A percentile compares a stretch with the other conserved stretches of the same genome.
These are phyloP conservation scores for Aspergillus heteromorphus DNA, from an alignment of 495 filamentous ascomycete species.

Conservation along the genomic window DNA sequence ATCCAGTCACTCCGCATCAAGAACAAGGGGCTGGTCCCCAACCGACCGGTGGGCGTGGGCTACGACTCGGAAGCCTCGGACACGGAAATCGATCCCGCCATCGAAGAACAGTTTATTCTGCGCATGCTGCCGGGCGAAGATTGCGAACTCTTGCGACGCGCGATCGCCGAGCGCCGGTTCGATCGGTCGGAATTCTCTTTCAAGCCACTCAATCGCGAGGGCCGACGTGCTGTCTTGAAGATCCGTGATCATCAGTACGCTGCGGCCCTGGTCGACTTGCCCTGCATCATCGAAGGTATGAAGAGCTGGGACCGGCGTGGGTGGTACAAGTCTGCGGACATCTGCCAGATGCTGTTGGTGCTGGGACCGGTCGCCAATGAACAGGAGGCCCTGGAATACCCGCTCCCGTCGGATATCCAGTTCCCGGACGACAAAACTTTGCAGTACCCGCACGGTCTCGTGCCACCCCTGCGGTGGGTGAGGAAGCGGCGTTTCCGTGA, in stretches of 20 bases:
- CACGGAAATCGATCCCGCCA: slow-evolving; percentile 75
- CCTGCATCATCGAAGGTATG: slow-evolving; percentile 88
- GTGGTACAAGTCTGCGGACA: slow-evolving; percentile 90
- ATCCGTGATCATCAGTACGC: slow-evolving; percentile 71
- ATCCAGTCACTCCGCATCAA: slow-evolving; percentile 50
- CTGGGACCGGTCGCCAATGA: slow-evolving; percentile 66
- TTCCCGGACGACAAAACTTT: slow-evolving; percentile 52
- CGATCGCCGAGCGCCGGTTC: slow-evolving; percentile 66
- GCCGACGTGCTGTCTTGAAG: slow-evolving; percentile 64
- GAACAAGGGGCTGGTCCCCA: slow-evolving; percentile 56
- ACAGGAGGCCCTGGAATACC: slow-evolving; percentile 60
- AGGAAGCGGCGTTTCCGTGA: slow-evolving; percentile 77
- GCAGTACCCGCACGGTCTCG: slow-evolving; percentile 88
- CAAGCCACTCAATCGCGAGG: slow-evolving; percentile 71
- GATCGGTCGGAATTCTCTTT: slow-evolving; percentile 65
- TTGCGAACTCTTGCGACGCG: slow-evolving; percentile 70
- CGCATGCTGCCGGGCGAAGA: slow-evolving; percentile 83
- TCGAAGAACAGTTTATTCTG: slow-evolving; percentile 82
- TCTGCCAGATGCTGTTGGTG: slow-evolving; percentile 91
- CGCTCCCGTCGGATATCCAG: slow-evolving; percentile 61
- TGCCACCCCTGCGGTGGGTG: slow-evolving; percentile 83
- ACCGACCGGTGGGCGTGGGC: slow-evolving; percentile 67
- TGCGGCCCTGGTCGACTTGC: slow-evolving; percentile 78
- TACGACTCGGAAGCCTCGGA: slow-evolving; percentile 98
- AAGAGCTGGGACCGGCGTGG: slow-evolving; percentile 91